Conservation (phyloP, 2,329 filamentous ascomycete species). For the Thelonectria blattea region DNA sequence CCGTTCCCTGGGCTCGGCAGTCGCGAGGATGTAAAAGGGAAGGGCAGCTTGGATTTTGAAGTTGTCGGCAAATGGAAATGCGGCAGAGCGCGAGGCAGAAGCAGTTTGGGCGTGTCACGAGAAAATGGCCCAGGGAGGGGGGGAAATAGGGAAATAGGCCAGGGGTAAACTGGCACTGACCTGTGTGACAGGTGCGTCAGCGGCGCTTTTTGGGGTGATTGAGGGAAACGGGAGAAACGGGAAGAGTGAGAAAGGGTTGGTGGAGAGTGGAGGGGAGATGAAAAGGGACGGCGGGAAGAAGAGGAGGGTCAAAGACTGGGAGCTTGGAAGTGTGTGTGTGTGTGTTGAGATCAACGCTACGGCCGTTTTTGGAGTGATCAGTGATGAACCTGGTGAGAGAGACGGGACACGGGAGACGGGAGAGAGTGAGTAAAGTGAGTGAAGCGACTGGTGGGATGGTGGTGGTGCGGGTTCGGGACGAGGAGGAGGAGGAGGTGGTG, state of each 20-base stretch:
- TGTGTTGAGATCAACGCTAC: background rate
- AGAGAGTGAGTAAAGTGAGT: too few species aligned
- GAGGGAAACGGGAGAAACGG: background rate
- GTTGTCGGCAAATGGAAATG: too few species aligned
- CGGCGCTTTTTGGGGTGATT: slow-evolving; percentile 22
- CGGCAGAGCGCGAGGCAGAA: background rate
- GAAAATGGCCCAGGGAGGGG: too few species aligned
- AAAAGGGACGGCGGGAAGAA: too few species aligned
- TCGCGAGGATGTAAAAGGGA: background rate
- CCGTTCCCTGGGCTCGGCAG: slow-evolving; percentile 9
- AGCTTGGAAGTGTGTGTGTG: background rate
- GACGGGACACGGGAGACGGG: background rate
- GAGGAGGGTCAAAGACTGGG: too few species aligned
- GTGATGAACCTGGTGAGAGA: background rate
- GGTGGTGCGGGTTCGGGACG: slow-evolving; percentile 7
- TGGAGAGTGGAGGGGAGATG: background rate
- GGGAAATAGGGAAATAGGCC: background rate
- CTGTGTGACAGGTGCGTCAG: slow-evolving; percentile 28
- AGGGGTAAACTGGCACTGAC: too few species aligned
- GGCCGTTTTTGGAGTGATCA: background rate
- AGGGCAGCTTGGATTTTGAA: too few species aligned
- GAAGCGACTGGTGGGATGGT: too few species aligned
- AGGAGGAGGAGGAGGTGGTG: too few species aligned
- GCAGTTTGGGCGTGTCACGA: background rate
- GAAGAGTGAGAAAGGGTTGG: background rate